Evolutionary conservation across 768 basidiomycete genomes (phyloP).

Genomic region (Kwoniella sp.): DNA sequence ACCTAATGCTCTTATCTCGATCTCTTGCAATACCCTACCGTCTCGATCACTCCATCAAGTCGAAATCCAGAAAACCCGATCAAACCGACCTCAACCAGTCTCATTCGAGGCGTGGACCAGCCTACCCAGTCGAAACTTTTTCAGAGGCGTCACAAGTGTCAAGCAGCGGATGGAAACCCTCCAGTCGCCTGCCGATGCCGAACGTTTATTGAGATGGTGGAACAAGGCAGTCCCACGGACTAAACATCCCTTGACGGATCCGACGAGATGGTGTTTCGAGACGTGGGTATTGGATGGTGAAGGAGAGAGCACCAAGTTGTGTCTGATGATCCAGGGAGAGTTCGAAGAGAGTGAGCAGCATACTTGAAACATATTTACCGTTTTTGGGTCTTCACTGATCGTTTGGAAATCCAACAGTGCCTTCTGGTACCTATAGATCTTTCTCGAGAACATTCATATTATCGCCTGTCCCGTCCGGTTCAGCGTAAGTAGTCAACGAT

Average conservation of each 20-base stretch:
- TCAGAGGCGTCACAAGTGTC: slow-evolving; percentile 56
- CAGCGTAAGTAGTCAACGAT: slow-evolving; percentile 65
- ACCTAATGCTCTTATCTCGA: slow-evolving; percentile 86
- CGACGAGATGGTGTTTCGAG: slow-evolving; percentile 84
- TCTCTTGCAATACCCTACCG: slow-evolving; percentile 81
- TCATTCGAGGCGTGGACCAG: slow-evolving; percentile 35
- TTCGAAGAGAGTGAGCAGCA: slow-evolving; percentile 79
- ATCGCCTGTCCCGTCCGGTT: slow-evolving; percentile 75
- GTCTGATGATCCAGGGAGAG: slow-evolving; percentile 82
- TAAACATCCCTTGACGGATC: slow-evolving; percentile 75
- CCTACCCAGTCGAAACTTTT: slow-evolving; percentile 43
- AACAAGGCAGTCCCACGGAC: slow-evolving; percentile 68
- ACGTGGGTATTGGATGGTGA: slow-evolving; percentile 66
- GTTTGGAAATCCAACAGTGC: slow-evolving; percentile 62
- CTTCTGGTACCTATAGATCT: slow-evolving; percentile 77
- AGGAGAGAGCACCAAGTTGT: slow-evolving; percentile 59
- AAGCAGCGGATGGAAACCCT: slow-evolving; percentile 60
- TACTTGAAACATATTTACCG: no score
- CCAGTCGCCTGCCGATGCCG: slow-evolving; percentile 68
- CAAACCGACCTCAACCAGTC: slow-evolving; percentile 40
- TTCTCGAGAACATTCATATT: slow-evolving; percentile 93
- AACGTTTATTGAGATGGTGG: slow-evolving; percentile 65
- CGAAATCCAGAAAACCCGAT: slow-evolving; percentile 63
- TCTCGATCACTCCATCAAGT: slow-evolving; percentile 58
- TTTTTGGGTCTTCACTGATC: no score